These are phyloP conservation scores for Coemansia sp. DNA, from an alignment of 192 early-diverging fungal genomes.

Conservation along the genomic window DNA sequence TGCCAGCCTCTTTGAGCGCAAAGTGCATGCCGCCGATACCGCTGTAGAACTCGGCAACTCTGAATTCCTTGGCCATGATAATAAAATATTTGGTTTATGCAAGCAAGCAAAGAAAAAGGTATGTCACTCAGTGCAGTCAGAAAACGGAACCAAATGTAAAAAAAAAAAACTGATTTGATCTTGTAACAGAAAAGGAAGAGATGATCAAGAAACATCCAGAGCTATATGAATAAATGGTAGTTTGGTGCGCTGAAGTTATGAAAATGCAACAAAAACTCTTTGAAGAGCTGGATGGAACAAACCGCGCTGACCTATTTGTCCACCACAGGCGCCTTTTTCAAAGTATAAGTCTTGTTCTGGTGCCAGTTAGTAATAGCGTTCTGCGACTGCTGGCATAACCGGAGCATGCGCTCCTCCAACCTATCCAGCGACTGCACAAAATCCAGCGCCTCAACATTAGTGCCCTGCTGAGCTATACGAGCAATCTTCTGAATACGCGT, in stretches of 20 bases:
- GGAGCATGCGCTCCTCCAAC: conserved; percentile 35
- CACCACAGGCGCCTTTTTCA: conserved; percentile 31
- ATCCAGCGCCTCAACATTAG: conserved; percentile 45
- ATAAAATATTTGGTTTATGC: not conserved
- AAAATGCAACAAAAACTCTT: not conserved
- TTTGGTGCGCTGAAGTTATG: no score
- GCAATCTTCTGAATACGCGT: conserved; percentile 45
- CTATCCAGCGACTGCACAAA: conserved; percentile 53
- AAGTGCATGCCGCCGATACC: conserved; percentile 70
- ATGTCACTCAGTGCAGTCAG: not conserved
- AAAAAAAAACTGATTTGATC: not conserved
- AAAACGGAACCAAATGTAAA: conserved; percentile 2
- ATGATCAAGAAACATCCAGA: not conserved
- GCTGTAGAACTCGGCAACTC: conserved; percentile 59
- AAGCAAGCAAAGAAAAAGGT: not conserved
- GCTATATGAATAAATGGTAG: no score
- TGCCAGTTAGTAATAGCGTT: conserved; percentile 42
- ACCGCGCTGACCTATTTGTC: not conserved
- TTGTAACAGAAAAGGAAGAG: not conserved
- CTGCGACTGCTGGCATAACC: conserved; percentile 45
- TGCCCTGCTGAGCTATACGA: conserved; percentile 47
- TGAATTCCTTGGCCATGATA: conserved; percentile 17
- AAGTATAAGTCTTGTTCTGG: conserved; percentile 37
- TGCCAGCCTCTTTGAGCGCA: conserved; percentile 68
- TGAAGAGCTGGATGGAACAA: no score